Base-by-base conservation (phyloP, 2,329 filamentous ascomycete species). In the Colletotrichum limetticola region DNA sequence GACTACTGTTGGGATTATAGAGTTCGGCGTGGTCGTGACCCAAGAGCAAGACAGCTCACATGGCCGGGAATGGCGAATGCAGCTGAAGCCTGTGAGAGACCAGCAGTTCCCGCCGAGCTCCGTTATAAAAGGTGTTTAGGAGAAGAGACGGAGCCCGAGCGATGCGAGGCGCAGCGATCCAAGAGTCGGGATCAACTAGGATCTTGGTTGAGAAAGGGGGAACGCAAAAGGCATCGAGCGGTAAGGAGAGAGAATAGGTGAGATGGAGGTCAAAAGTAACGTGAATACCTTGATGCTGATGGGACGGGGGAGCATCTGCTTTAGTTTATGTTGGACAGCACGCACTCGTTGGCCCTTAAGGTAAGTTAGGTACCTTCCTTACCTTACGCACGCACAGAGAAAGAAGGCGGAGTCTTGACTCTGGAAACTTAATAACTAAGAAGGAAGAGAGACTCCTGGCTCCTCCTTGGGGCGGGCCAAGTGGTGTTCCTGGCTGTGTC, bases 141-240 rank as follows among this genome's bases (percentile, higher is more conserved):
- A 72, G 46, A 72, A 59, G 53, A 61, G 66, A 70, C 49, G 70
- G 60, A 70, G 70, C 24, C 66, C 70, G 66, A 70, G 70, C 66
- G 70, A 65, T 56, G 56, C 59, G 55, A 72, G 70, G 66, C 70
- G 70, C 59, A 72, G 70, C 70, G 35, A 30, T 63, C 66, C 59
- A 64, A 72, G 60, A 30, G 60, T 24, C 42, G 16, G 16, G 22
- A 59, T 6, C n/a, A 59, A 60, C 32, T 9, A 22, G 57, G 32
- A 16, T 16, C 32, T 24, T 7, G 56, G 28, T 8, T 42, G 26
- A 26, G 56, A 58, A 9, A 32, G 28, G 9, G 22, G 56, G 28
- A 30, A 35, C 14, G 24, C 11, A 35, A 58, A 35, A n/a, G 53
- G 8, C 8, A 56, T 16, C 16, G 12, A 56, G 26, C 12, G 53